Percentiles rank a stretch among this genome's conserved stretches.
These are phyloP conservation scores for Raffaelea deltoideospora DNA, from an alignment of 2,329 filamentous ascomycete genomes.

Conservation along the genomic window DNA sequence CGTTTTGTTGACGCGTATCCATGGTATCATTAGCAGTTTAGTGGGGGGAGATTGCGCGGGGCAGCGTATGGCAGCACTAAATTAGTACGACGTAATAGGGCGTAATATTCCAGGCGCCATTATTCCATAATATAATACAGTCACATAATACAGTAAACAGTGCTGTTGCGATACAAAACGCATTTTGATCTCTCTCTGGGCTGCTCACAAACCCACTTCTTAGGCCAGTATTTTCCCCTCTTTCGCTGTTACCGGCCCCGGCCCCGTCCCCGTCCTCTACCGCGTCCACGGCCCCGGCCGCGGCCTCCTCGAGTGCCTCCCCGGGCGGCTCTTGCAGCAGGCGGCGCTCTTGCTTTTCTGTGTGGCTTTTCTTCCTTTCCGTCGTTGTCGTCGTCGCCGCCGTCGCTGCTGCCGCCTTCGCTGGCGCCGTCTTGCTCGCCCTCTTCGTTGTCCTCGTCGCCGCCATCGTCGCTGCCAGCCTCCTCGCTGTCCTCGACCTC, in stretches of 20 bases:
- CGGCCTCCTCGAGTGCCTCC: conserved; percentile 5
- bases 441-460: not conserved
- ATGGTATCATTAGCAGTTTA: too few relatives aligned
- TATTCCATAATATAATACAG: too few relatives aligned
- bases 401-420: not conserved
- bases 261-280: conserved; percentile 5
- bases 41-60: too few relatives aligned
- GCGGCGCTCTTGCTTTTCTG: conserved; percentile 3
- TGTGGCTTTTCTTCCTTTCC: conserved; percentile 1
- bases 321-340: conserved; percentile 2
- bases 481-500: conserved; percentile 1
- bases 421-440: not conserved
- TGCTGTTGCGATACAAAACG: too few relatives aligned
- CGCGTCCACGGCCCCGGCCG: conserved; percentile 4
- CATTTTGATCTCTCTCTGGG: too few relatives aligned
- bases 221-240: too few relatives aligned
- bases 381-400: not conserved
- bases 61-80: too few relatives aligned
- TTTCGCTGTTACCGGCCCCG: conserved; percentile 3
- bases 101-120: too few relatives aligned
- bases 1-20: too few relatives aligned
- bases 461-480: not conserved
- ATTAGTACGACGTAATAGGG: too few relatives aligned
- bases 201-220: too few relatives aligned
- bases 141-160: too few relatives aligned